Base-by-base conservation (phyloP, 345 rosid genomes). In the Hypericum perforatum region DNA sequence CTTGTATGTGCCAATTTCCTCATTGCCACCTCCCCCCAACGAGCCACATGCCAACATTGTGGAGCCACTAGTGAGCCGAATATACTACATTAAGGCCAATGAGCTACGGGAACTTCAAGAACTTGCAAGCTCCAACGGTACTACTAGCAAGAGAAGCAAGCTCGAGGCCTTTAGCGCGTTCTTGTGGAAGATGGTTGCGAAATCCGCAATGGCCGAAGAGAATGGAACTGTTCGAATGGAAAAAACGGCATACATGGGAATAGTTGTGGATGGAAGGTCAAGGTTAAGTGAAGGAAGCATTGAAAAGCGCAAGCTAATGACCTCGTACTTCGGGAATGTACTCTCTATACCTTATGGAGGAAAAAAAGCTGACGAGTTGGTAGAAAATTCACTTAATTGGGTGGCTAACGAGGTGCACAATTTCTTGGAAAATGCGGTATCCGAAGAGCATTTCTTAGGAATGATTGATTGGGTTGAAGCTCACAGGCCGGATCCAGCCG, bases 391-490 rank as follows among this genome's bases (percentile, higher is more conserved):
- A 5, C 45, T 86, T 11, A 61, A 69, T 64, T 76, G 72, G 74
- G 86, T 76, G 45, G 74, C 95, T 1, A 53, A 63, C 11, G 72
- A 72, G 49, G 84, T 84, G 16, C 95, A 81, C 52, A 57, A 67
- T 6, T 72, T 80, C 53, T 32, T 84, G 42, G 54, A 49, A 50
- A 58, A 10, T 0, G 73, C 78, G 3, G 68, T 53, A 12, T 81
- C 78, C 0, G 58, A 64, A 67, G 87, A 81, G 46, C 92, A 86
- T 66, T 84, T 86, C 70, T 59, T 84, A 66, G 78, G 77, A 9
- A 62, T 86, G 63, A 77, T 86, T 49, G 95, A 86, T 55, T 86
- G 89, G 89, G 86, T 86, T 10, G 89, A 86, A 67, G 77, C 72
- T 1, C 79, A 45, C 7, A 78, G 83, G 7, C 95, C 95, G 0